phyloP scores from a whole-genome alignment of 2,329 filamentous ascomycete species.

The Colletotrichum cuscutae region DNA sequence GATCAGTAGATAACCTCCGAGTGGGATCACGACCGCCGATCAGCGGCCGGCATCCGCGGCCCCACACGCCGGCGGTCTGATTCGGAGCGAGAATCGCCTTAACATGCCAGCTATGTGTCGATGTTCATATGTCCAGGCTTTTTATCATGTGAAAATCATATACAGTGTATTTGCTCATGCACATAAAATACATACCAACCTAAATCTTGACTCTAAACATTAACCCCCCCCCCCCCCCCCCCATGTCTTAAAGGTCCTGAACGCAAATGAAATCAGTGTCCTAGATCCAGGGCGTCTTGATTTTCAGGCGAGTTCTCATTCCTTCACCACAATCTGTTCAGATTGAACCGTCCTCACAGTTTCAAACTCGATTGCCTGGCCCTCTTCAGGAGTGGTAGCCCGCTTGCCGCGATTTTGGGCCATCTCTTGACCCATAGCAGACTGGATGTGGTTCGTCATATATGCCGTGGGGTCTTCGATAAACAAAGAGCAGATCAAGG shows the following conservation, averaged over 20 bases:
- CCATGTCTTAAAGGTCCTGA: not conserved
- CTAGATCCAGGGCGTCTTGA: not conserved
- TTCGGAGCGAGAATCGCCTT: too few relatives aligned
- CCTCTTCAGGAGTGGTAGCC: not conserved
- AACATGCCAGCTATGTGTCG: not conserved
- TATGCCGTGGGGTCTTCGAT: slow-evolving; percentile 33
- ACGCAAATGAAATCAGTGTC: not conserved
- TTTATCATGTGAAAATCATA: not conserved
- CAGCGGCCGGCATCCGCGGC: not conserved
- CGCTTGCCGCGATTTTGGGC: not conserved
- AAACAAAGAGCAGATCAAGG: slow-evolving; percentile 14
- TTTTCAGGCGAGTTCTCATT: not conserved
- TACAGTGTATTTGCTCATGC: not conserved
- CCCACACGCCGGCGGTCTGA: not conserved
- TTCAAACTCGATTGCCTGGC: slow-evolving; percentile 22
- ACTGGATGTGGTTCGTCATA: slow-evolving; percentile 36
- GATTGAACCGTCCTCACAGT: not conserved
- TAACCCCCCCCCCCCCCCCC: not conserved
- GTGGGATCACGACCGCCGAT: not conserved
- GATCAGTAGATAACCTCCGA: too few relatives aligned
- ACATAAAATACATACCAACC: not conserved
- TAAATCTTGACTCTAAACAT: not conserved
- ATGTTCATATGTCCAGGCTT: too few relatives aligned
- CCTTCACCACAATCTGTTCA: not conserved
- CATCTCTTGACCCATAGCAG: slow-evolving; percentile 25